These are phyloP conservation scores for Moesziomyces parantarcticus DNA, from an alignment of 1,284 basidiomycete species.

Conservation along the genomic window DNA sequence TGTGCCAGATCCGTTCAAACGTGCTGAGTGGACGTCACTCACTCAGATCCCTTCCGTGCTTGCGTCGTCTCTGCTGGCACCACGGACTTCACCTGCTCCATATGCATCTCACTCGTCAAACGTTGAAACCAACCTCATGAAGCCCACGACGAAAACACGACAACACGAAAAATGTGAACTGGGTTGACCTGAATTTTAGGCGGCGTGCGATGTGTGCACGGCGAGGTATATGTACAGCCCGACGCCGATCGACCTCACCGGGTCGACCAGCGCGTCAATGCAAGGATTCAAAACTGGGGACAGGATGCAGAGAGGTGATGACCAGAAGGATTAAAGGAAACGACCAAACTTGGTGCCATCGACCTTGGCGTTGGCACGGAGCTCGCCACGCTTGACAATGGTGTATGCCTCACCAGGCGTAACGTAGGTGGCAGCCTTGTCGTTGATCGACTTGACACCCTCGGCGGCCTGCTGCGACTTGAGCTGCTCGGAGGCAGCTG, in stretches of 20 bases:
- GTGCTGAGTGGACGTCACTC: too few species aligned
- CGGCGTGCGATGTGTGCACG: slow-evolving; percentile 8
- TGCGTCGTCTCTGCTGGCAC: too few species aligned
- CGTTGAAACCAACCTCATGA: too few species aligned
- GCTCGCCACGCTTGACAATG: slow-evolving; percentile 55
- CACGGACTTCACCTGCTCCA: too few species aligned
- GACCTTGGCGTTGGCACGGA: slow-evolving; percentile 52
- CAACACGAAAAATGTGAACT: too few species aligned
- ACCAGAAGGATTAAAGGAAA: slow-evolving; percentile 19
- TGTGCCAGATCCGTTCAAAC: too few species aligned
- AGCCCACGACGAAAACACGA: too few species aligned
- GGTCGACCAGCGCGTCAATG: slow-evolving; percentile 12
- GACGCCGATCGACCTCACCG: background rate
- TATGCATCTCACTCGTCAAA: background rate
- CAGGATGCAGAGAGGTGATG: slow-evolving; percentile 15
- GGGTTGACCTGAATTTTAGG: slow-evolving; percentile 9
- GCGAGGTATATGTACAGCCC: slow-evolving; percentile 32
- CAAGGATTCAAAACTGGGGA: background rate
- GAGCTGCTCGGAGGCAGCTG: slow-evolving; percentile 49
- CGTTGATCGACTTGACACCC: slow-evolving; percentile 40
- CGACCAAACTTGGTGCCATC: slow-evolving; percentile 51
- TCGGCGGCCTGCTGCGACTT: slow-evolving; percentile 43
- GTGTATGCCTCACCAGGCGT: slow-evolving; percentile 63
- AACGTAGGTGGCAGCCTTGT: slow-evolving; percentile 56
- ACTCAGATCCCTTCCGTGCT: too few species aligned